Evolutionary conservation across 768 basidiomycete species (phyloP), one percentile per base, ranked within the genome.

Genomic region (Russula lepida): DNA sequence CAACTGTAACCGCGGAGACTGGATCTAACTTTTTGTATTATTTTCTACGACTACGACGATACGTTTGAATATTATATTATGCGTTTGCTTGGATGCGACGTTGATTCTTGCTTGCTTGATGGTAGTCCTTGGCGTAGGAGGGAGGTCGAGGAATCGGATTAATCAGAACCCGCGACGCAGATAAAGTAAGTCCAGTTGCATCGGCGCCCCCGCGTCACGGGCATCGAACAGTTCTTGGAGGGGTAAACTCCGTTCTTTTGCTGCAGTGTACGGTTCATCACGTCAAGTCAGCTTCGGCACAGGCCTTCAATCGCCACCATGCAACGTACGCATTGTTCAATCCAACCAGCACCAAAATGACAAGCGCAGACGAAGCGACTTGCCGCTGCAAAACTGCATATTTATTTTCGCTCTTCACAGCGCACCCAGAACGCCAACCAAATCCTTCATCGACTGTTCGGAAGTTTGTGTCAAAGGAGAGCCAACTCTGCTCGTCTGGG

Each of bases 21-120:
- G 61, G 56, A 62, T 47, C 35, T 62, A 53, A 61, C 12, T 13
- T 35, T 56, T 62, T 62, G 61, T 62, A 62, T 53, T 58, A 62
- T 32, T 33, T 53, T 37, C 30, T 62, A 58, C 43, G 50, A 46
- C 19, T 17, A 30, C 32, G 19, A 46, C 30, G 32, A 58, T 61
- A 56, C 19, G 37, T 9, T 23, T 39, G 56, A 62, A 54, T 52
- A 57, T 28, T 52, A 57, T 28, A 28, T 9, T 46, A 58, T 62
- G 21, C n/a, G 7, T 15, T 41, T 52, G 46, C 9, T 39, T 11
- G 17, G 6, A 25, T 19, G 12, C 12, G 32, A 9, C 8, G 17
- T 35, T 27, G 13, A 17, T 27, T 8, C 48, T 33, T 33, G 17
- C 35, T 23, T n/a, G n/a, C n/a, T 13, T 11, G 58, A 37, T 35